These are phyloP conservation scores for Austroboletus rostrupii DNA, from an alignment of 1,284 basidiomycete genomes.

Conservation along the genomic window DNA sequence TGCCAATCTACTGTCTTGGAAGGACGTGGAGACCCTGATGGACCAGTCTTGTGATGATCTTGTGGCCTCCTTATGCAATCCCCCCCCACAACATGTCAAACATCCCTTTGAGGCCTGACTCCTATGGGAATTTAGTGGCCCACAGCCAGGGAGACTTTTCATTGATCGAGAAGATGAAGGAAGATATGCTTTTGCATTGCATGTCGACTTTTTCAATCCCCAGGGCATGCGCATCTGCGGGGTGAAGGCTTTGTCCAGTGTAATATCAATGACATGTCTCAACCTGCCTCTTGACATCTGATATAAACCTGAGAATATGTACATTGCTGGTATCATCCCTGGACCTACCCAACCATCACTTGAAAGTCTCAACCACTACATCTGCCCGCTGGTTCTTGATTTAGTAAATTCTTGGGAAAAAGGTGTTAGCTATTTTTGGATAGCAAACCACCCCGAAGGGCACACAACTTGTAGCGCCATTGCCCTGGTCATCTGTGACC, in stretches of 20 bases:
- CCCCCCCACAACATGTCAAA: no score
- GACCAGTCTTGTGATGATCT: no score
- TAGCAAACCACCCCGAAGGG: no score
- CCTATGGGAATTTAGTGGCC: no score
- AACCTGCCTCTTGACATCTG: no score
- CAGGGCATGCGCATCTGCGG: background rate
- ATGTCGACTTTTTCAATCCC: constrained; percentile 7
- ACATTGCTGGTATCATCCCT: constrained; percentile 10
- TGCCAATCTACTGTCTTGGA: no score
- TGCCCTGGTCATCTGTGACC: no score
- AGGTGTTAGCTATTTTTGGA: constrained; percentile 1
- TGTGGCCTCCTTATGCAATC: no score
- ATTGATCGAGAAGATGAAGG: constrained; percentile 4
- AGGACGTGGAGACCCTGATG: no score
- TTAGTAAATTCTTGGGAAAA: constrained; percentile 6
- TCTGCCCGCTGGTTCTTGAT: constrained; percentile 6
- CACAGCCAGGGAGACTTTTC: no score
- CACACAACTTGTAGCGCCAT: no score
- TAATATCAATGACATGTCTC: constrained; percentile 9
- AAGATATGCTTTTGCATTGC: background rate
- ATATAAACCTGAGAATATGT: constrained; percentile 14
- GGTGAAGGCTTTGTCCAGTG: background rate
- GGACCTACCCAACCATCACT: constrained; percentile 10
- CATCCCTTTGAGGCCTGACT: no score
- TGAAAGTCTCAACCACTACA: constrained; percentile 16